Percentiles rank a stretch among this genome's conserved stretches.
Conservation (phyloP, 495 filamentous ascomycete species). For the Acidomyces sp. region DNA sequence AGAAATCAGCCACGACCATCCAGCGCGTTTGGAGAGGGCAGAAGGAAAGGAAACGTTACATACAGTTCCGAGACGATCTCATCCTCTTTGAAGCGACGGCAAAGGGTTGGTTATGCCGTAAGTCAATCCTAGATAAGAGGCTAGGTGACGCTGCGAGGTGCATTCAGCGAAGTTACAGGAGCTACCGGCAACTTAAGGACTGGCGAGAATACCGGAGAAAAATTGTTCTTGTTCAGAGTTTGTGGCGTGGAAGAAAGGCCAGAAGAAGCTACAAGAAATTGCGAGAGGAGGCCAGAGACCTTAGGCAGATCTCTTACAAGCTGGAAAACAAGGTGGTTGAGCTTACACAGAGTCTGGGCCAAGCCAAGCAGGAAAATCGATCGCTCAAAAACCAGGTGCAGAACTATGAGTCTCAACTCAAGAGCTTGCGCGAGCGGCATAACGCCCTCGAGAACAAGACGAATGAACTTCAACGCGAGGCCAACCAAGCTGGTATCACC, state of each 20-base stretch:
- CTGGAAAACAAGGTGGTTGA: conserved; percentile 99
- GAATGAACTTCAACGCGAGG: conserved; percentile 89
- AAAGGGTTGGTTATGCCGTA: conserved; percentile 80
- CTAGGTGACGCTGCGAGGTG: conserved; percentile 82
- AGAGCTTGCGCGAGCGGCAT: conserved; percentile 84
- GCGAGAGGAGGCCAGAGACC: conserved; percentile 88
- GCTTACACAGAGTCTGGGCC: conserved; percentile 83
- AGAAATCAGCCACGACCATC: conserved; percentile 84
- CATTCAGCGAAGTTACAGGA: conserved; percentile 85
- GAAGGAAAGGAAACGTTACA: conserved; percentile 69
- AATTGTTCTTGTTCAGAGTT: conserved; percentile 77
- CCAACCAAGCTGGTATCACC: conserved; percentile 92
- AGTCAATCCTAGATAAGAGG: conserved; percentile 80
- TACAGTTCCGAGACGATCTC: conserved; percentile 62
- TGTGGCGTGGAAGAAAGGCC: conserved; percentile 81
- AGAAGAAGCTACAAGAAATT: conserved; percentile 73
- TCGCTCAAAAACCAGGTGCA: conserved; percentile 75
- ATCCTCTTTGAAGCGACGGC: conserved; percentile 76
- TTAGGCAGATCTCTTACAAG: conserved; percentile 98
- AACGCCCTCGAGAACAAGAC: conserved; percentile 79
- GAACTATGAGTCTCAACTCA: conserved; percentile 90
- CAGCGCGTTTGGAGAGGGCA: conserved; percentile 89
- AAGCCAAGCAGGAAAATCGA: conserved; percentile 88
- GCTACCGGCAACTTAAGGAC: conserved; percentile 57
- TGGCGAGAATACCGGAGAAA: conserved; percentile 85